Evolutionary conservation across 257 asterid species (phyloP), one percentile per base, ranked within the genome.

Genomic region (Scutellaria minor): DNA sequence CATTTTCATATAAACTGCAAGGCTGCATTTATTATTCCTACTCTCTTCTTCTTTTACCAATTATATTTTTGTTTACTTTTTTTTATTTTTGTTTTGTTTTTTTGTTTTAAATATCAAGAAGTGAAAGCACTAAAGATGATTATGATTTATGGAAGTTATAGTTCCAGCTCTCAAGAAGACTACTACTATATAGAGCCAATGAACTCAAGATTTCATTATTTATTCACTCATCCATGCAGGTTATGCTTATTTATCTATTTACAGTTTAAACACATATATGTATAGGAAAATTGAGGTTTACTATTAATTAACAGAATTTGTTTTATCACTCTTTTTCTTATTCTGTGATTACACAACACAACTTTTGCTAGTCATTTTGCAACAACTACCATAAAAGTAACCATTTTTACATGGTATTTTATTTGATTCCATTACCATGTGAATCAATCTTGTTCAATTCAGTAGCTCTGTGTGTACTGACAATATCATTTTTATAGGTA

Each of bases 251-350:
- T 53, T 31, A 37, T 9, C 37, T 5, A 41, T 48, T 35, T 37
- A 48, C 50, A 47, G 51, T 31, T 11, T 5, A 53, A 51, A 57
- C n/a, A 45, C 61, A 39, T 24, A 44, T 3, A 68, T 59, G 53
- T 70, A 56, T 50, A 72, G 78, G 76, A 77, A 61, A 52, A 62
- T 65, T 74, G 81, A 67, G 70, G 68, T 54, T 27, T 54, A 51
- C 14, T 72, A 61, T 24, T 24, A 24, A 68, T 58, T 60, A 61
- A 71, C 68, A 71, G 47, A 62, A 42, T 64, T 39, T 51, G 0
- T 50, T 68, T 47, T 48, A 7, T 44, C 27, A 14, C 27, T 20
- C 13, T 7, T 14, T 9, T 22, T 0, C 2, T 22, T 31, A 57
- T 60, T 68, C 8, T 70, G 15, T 70, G 62, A 12, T 68, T 41